Conservation (phyloP, 352 stramenopile genomes). For the Pseudoperonospora humuli region DNA sequence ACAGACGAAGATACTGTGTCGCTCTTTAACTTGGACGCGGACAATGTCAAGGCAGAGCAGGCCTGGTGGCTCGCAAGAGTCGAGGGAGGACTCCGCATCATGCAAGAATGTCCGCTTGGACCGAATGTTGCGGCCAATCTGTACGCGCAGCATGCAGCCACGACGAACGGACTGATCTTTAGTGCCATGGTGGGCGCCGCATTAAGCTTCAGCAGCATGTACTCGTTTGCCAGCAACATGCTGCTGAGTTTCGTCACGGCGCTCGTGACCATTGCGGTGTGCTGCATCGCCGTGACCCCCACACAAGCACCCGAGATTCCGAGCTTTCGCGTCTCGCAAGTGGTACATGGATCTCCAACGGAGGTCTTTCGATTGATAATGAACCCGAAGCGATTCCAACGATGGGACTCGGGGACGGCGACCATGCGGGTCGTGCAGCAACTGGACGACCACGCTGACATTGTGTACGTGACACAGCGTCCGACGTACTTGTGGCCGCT, state of each 20-base stretch:
- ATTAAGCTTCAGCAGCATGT: conserved; percentile 82
- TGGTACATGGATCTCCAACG: conserved; percentile 75
- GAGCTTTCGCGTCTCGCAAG: conserved; percentile 74
- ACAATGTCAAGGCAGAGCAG: conserved; percentile 78
- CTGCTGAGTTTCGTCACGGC: conserved; percentile 69
- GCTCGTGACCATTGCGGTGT: conserved; percentile 54
- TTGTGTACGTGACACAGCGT: conserved; percentile 81
- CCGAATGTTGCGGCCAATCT: conserved; percentile 72
- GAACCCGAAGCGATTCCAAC: conserved; percentile 77
- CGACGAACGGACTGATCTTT: conserved; percentile 68
- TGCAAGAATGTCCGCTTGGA: conserved; percentile 81
- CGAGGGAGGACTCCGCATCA: conserved; percentile 71
- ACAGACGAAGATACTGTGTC: conserved; percentile 78
- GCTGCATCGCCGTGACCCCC: conserved; percentile 60
- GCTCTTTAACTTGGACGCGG: conserved; percentile 81
- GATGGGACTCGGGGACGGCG: conserved; percentile 72
- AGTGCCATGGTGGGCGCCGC: conserved; percentile 52
- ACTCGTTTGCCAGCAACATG: conserved; percentile 80
- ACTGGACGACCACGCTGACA: conserved; percentile 85
- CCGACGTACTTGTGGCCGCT: conserved; percentile 81
- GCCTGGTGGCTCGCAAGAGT: conserved; percentile 81
- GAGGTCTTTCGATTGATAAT: conserved; percentile 81
- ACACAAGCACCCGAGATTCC: conserved; percentile 73
- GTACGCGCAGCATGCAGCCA: conserved; percentile 71
- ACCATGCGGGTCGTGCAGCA: conserved; percentile 79